Evolutionary conservation across 140 eudicot species (phyloP), one percentile per base, ranked within the genome.

Genomic region (Bidens hawaiensis): DNA sequence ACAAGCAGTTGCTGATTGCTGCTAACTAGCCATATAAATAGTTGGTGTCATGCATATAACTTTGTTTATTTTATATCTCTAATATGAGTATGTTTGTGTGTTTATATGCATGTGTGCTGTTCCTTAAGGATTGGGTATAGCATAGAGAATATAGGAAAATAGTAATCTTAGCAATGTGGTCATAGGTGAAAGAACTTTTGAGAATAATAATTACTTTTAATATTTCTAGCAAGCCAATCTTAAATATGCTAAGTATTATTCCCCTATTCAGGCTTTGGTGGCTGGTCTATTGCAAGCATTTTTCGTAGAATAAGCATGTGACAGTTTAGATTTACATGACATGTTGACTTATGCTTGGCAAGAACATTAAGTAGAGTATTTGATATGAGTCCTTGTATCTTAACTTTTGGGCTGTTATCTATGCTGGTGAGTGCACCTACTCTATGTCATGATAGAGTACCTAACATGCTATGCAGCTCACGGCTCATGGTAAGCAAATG

Each of bases 341-440:
- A 15, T 56, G 31, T 28, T 10, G 14, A 31, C 16, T 56, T 56
- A 24, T 56, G 17, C 15, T 30, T 28, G 63, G 41, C 25, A 28
- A 11, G 45, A 30, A 56, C 45, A 17, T 56, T 56, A 56, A 3
- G 63, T 17, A 56, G 62, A 51, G 31, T n/a, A 12, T 51, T 51
- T 51, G 18, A 51, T 51, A 1, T 9, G 4, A 23, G 58, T 51
- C 58, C 30, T 22, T 21, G n/a, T 11, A 51, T 51, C 34, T 21
- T 12, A 51, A 49, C 28, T 51, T 12, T 51, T 22, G 33, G 17
- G 17, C 8, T 51, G 10, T n/a, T 26, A 40, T 27, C 23, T 16
- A 26, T 54, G 40, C 27, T 27, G n/a, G 40, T 27, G 14, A 54
- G 14, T 54, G 40, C 6, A 7, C 41, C 41, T 54, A 26, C 27